A percentile compares a stretch with the other conserved stretches of the same genome.
Conservation (phyloP, 305 asterid genomes). For the Rubia occidens region DNA sequence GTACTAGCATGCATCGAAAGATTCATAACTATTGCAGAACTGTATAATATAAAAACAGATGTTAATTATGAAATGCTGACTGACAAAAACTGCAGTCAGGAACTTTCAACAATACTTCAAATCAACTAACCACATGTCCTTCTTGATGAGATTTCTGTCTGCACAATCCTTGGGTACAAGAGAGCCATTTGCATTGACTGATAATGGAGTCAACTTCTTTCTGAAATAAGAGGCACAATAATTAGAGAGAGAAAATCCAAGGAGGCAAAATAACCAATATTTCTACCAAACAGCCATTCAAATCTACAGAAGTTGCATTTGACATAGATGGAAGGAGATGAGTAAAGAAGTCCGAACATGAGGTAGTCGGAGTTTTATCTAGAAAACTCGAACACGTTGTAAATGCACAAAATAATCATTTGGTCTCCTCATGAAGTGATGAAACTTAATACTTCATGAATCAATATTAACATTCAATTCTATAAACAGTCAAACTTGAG, state of each 20-base stretch:
- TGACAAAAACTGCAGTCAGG: background rate
- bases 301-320: background rate
- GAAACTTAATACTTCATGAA: background rate
- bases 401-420: background rate
- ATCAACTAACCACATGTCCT: constrained; percentile 59
- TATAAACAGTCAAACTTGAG: background rate
- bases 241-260: background rate
- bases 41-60: background rate
- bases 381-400: background rate
- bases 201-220: constrained; percentile 63
- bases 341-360: background rate
- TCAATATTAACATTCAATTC: background rate
- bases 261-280: background rate
- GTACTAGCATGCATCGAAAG: background rate
- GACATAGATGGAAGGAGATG: background rate
- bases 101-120: constrained; percentile 2
- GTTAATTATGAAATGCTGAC: background rate
- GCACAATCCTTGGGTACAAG: constrained; percentile 56
- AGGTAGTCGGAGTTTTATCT: background rate
- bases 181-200: constrained; percentile 86
- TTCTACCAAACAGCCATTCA: background rate
- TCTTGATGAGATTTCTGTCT: constrained; percentile 69
- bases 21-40: background rate
- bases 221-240: constrained; percentile 32
- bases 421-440: background rate